These are phyloP conservation scores for Yamadazyma pseudoaaseri DNA, from an alignment of 1,139 yeast genomes.

Conservation along the genomic window DNA sequence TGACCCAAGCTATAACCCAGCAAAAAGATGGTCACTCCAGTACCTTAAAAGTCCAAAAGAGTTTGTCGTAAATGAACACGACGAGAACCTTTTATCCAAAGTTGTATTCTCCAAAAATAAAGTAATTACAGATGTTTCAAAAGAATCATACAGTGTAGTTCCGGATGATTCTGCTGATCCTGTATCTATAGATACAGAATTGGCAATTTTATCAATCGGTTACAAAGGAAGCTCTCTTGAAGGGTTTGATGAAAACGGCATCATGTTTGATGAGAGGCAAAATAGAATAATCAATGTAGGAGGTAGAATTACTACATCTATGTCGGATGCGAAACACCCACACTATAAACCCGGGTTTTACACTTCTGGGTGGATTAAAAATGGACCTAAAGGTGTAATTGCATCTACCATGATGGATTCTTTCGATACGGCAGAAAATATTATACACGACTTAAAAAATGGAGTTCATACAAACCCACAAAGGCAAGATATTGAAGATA, in stretches of 20 bases:
- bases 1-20: constrained; percentile 12
- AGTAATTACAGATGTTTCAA: constrained; percentile 33
- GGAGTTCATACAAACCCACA: constrained; percentile 26
- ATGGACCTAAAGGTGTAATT: constrained; percentile 88
- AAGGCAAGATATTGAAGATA: constrained; percentile 19
- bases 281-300: constrained; percentile 59
- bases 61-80: constrained; percentile 34
- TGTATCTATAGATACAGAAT: constrained; percentile 46
- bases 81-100: constrained; percentile 39
- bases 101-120: constrained; percentile 50
- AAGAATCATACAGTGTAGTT: constrained; percentile 33
- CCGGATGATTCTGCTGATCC: constrained; percentile 39
- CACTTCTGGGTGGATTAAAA: constrained; percentile 90
- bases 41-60: constrained; percentile 68
- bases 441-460: constrained; percentile 51
- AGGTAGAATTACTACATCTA: constrained; percentile 54
- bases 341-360: constrained; percentile 54
- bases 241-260: constrained; percentile 53
- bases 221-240: constrained; percentile 66
- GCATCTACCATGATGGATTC: constrained; percentile 90
- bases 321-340: constrained; percentile 17
- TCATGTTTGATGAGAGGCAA: constrained; percentile 50
- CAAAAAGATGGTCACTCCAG: constrained; percentile 61
- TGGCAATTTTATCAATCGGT: constrained; percentile 84
- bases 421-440: constrained; percentile 68